Base-by-base conservation (phyloP, 345 rosid species). In the Camelina hispida region DNA sequence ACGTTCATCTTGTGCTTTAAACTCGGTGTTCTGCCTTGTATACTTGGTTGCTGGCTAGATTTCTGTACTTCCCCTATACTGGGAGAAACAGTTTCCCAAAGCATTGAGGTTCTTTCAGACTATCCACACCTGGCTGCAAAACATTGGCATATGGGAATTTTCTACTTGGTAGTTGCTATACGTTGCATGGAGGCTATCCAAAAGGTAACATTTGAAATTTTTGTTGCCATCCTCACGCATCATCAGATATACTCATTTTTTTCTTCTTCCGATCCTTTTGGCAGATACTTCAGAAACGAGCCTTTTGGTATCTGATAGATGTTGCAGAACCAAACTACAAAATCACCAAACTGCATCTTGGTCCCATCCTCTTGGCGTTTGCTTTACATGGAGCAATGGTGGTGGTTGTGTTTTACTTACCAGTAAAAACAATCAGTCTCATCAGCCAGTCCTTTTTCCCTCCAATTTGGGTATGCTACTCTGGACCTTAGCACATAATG, bases 351-450 rank as follows among this genome's bases (percentile, higher is more conserved):
- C 43, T 64, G 37, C 58, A 46, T 74, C 46, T 54, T 54, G 28
- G 64, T 22, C 18, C 11, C 47, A 43, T 46, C 32, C 47, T 74
- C 47, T 55, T 74, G 42, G 55, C 37, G 5, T 46, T 44, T 34
- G 71, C 71, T 34, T 52, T 74, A 16, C 71, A 74, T 4, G 78
- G 66, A 38, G 55, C 37, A 2, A 23, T 74, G 11, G 53, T 55
- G 38, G 66, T 74, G 46, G 28, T 74, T 46, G 34, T 74, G 56
- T 25, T 74, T 64, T 44, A 62, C 70, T 54, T 74, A 34, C 78
- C 72, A 12, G 34, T 74, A 15, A 65, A 63, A 25, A n/a, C 69
- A 17, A 58, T 57, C 5, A 44, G 23, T 30, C 18, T 54, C 25
- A 23, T 64, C 20, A 57, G 35, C 34, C 72, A 5, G 4, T 74